phyloP scores from a whole-genome alignment of 257 asterid genomes.

The Prunella vulgaris region DNA sequence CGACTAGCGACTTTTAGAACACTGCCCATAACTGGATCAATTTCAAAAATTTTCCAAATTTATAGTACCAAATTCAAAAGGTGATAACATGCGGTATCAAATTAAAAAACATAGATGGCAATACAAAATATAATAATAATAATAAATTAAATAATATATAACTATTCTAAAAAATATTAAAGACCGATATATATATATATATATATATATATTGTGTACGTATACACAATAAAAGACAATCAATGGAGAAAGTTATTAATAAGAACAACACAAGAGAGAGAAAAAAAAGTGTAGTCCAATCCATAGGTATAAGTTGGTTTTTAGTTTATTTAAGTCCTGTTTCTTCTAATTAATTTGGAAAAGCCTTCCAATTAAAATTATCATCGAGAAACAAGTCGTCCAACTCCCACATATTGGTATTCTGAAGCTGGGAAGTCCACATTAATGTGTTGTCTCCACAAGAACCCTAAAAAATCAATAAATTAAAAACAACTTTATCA shows the following conservation, averaged over 20 bases:
- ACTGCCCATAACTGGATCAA: too few species aligned
- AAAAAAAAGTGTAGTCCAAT: not conserved
- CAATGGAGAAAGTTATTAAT: not conserved
- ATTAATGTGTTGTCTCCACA: slow-evolving; percentile 9
- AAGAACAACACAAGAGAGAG: not conserved
- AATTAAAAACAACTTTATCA: not conserved
- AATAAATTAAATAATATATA: too few species aligned
- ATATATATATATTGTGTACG: not conserved
- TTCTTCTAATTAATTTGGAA: not conserved
- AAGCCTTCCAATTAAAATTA: slow-evolving; percentile 21
- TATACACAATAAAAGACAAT: not conserved
- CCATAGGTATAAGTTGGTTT: not conserved
- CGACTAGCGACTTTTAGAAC: too few species aligned
- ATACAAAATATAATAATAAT: too few species aligned
- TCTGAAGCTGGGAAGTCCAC: slow-evolving; percentile 22
- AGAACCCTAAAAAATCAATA: slow-evolving; percentile 15
- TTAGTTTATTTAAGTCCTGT: not conserved
- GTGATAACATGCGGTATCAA: too few species aligned
- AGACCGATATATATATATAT: too few species aligned
- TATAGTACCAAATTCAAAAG: too few species aligned
- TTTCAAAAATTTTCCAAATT: too few species aligned
- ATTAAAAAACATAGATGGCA: too few species aligned
- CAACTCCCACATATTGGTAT: slow-evolving; percentile 35
- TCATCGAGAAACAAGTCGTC: slow-evolving; percentile 37
- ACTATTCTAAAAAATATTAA: too few species aligned